Percentiles rank a stretch among this genome's conserved stretches.
Conservation (phyloP, 2,329 filamentous ascomycete genomes). For the Rutstroemia sp. region DNA sequence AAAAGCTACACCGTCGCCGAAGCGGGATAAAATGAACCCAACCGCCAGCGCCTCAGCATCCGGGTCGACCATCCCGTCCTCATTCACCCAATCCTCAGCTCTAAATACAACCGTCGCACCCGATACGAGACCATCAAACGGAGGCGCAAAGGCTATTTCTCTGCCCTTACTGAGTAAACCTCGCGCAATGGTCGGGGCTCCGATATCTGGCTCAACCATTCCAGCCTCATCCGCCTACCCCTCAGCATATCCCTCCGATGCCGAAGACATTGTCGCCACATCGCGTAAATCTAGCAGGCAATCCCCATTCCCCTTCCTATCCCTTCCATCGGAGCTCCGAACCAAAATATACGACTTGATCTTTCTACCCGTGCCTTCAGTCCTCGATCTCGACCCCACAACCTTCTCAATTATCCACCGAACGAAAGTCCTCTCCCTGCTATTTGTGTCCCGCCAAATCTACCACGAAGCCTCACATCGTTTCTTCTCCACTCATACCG, state of each 20-base stretch:
- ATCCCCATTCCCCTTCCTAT: conserved; percentile 56
- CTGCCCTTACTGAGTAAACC: not conserved
- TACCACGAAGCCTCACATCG: conserved; percentile 56
- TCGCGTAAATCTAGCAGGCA: conserved; percentile 3
- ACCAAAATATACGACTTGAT: conserved; percentile 60
- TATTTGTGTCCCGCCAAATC: conserved; percentile 53
- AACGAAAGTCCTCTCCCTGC: conserved; percentile 44
- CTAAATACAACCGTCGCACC: too few species aligned
- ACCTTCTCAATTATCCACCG: conserved; percentile 57
- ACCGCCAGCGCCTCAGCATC: too few species aligned
- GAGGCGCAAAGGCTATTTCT: not conserved
- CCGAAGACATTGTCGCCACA: conserved; percentile 17
- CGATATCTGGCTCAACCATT: conserved; percentile 10
- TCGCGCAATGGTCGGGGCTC: not conserved
- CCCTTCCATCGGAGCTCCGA: conserved; percentile 62
- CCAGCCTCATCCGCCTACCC: conserved; percentile 16
- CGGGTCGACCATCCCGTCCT: too few species aligned
- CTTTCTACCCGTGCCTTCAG: conserved; percentile 44
- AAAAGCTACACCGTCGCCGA: too few species aligned
- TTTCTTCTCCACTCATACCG: conserved; percentile 56
- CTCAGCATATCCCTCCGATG: conserved; percentile 25
- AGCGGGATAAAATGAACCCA: too few species aligned
- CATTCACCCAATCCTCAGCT: too few species aligned
- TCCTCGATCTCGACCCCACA: conserved; percentile 59
- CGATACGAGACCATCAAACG: not conserved